Conservation (phyloP, 192 early-diverging fungal species). For the Podochytrium sp. region DNA sequence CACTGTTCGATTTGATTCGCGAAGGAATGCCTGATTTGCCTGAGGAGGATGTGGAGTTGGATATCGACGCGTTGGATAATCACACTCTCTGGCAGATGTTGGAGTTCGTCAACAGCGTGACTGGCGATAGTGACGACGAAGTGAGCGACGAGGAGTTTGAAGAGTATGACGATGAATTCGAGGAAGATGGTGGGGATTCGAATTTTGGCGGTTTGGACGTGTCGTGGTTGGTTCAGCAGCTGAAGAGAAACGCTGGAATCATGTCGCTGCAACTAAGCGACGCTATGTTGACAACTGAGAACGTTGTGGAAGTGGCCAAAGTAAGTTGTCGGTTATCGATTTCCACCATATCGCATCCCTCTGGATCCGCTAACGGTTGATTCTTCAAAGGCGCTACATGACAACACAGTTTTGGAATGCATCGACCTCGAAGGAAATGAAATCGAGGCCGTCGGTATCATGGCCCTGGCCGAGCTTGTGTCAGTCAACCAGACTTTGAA, state of each 20-base stretch:
- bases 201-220: not conserved
- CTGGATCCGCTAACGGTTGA: not conserved
- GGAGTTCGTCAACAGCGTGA: slow-evolving; percentile 66
- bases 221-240: not conserved
- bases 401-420: not conserved
- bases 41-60: slow-evolving; percentile 89
- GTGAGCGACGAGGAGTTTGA: not conserved
- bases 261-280: slow-evolving; percentile 1
- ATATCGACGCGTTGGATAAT: slow-evolving; percentile 87
- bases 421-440: slow-evolving; percentile 8
- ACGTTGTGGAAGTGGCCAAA: slow-evolving; percentile 2
- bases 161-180: not conserved
- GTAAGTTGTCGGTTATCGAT: not conserved
- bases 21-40: not conserved
- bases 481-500: slow-evolving; percentile 9
- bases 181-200: not conserved
- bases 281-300: slow-evolving; percentile 1
- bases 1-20: not conserved
- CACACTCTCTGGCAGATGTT: slow-evolving; percentile 82
- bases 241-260: slow-evolving; percentile 9
- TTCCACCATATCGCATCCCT: too few species aligned
- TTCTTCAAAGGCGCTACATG: slow-evolving; percentile 10
- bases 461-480: not conserved
- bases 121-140: not conserved
- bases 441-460: not conserved